These are phyloP conservation scores for Jacaranda copaia DNA, from an alignment of 257 asterid genomes.

Conservation along the genomic window DNA sequence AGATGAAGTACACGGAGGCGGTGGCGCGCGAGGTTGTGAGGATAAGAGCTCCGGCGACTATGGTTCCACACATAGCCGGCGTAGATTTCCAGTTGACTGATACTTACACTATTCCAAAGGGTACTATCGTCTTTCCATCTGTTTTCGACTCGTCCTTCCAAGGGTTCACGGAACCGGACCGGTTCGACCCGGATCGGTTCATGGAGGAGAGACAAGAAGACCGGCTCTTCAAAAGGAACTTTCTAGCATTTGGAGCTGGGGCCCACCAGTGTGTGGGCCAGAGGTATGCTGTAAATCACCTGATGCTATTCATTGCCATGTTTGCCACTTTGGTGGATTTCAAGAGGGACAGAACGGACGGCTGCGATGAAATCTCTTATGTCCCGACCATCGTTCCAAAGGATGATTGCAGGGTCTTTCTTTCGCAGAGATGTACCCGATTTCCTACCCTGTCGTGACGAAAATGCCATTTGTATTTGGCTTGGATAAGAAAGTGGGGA, in stretches of 20 bases:
- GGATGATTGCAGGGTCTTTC: constrained; percentile 82
- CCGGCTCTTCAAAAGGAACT: constrained; percentile 74
- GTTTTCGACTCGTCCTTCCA: constrained; percentile 89
- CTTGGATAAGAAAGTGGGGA: neutral
- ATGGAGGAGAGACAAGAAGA: constrained; percentile 81
- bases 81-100: constrained; percentile 71
- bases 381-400: constrained; percentile 90
- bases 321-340: constrained; percentile 68
- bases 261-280: constrained; percentile 96
- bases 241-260: constrained; percentile 89
- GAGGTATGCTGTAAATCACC: constrained; percentile 82
- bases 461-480: constrained; percentile 26
- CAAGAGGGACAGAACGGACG: constrained; percentile 73
- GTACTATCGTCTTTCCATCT: constrained; percentile 88
- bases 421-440: constrained; percentile 55
- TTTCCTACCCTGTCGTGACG: constrained; percentile 55
- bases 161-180: constrained; percentile 82
- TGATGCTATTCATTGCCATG: constrained; percentile 75
- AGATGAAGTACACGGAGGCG: constrained; percentile 89
- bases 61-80: constrained; percentile 96
- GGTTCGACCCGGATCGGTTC: constrained; percentile 91
- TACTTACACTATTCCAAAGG: constrained; percentile 69
- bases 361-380: constrained; percentile 83
- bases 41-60: constrained; percentile 85
- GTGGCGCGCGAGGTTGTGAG: constrained; percentile 91